Evolutionary conservation across 371 early-diverging fungal species (phyloP).

Genomic region (Nosema muscidifuracis): DNA sequence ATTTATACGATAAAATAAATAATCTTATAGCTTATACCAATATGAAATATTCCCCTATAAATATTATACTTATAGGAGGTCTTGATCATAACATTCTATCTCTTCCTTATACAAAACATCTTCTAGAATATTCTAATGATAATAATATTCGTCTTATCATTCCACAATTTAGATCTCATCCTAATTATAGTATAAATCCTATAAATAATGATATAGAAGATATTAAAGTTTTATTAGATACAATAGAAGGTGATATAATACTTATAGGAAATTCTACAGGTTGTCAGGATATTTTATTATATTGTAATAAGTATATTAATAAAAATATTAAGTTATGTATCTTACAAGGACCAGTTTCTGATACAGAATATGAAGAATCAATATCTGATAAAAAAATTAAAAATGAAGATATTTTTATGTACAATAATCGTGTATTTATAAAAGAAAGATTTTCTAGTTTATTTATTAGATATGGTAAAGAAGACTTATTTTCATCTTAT

Average conservation of each 20-base stretch:
- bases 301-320: constrained; percentile 16
- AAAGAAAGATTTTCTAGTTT: constrained; percentile 47
- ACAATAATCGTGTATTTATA: constrained; percentile 1
- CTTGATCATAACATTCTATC: constrained; percentile 16
- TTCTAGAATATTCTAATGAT: constrained; percentile 15
- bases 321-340: constrained; percentile 28
- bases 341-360: constrained; percentile 62
- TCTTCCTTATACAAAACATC: neutral
- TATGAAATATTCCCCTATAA: constrained; percentile 12
- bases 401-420: constrained; percentile 30
- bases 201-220: constrained; percentile 40
- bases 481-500: constrained; percentile 57
- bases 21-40: constrained; percentile 20
- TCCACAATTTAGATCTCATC: constrained; percentile 46
- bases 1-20: constrained; percentile 24
- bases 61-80: constrained; percentile 36
- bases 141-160: constrained; percentile 25
- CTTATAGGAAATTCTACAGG: constrained; percentile 62
- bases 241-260: constrained; percentile 13
- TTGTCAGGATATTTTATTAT: constrained; percentile 53
- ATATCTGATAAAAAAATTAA: constrained; percentile 10
- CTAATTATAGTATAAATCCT: constrained; percentile 27
- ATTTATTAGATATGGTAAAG: constrained; percentile 40
- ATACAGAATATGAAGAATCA: constrained; percentile 58
- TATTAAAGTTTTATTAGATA: constrained; percentile 3